Percentiles rank a stretch among this genome's conserved stretches.
phyloP scores from a whole-genome alignment of 129 eudicot genomes.

The Chrysanthemum seticuspe region DNA sequence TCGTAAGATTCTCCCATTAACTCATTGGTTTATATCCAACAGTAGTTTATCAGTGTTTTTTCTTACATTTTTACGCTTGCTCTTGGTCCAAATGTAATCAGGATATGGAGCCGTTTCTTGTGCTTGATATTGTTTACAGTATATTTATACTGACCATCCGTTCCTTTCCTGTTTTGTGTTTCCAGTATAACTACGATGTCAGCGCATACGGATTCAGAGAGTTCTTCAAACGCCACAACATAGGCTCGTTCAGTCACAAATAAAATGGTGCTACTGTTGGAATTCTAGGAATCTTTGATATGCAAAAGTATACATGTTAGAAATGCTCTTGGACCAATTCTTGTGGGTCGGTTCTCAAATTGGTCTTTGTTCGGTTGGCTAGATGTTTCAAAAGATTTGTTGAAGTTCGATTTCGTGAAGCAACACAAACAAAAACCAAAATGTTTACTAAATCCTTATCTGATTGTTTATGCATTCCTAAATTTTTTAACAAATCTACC shows the following conservation, averaged over 20 bases:
- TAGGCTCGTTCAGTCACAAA: slow-evolving; percentile 41
- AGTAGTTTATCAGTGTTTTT: not conserved
- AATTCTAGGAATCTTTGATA: not conserved
- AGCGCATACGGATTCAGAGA: slow-evolving; percentile 89
- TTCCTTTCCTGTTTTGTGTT: slow-evolving; percentile 1
- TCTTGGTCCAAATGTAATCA: not conserved
- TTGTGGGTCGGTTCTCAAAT: not conserved
- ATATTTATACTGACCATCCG: slow-evolving; percentile 10
- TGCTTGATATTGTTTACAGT: not conserved
- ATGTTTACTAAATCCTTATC: too few species aligned
- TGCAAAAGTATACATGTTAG: slow-evolving; percentile 3
- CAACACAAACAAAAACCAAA: too few species aligned
- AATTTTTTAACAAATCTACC: too few species aligned
- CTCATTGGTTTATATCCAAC: not conserved
- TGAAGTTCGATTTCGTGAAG: not conserved
- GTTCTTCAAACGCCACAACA: slow-evolving; percentile 75
- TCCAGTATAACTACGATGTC: slow-evolving; percentile 75
- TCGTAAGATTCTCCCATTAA: not conserved
- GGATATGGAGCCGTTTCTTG: not conserved
- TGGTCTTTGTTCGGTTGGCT: not conserved
- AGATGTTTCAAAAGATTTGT: not conserved
- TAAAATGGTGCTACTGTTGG: slow-evolving; percentile 23
- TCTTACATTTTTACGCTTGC: not conserved
- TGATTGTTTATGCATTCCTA: too few species aligned
- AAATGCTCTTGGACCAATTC: not conserved